Percentiles rank a stretch among this genome's conserved stretches.
phyloP scores from a whole-genome alignment of 2,329 filamentous ascomycete genomes.

The Periglandula ipomoeae region DNA sequence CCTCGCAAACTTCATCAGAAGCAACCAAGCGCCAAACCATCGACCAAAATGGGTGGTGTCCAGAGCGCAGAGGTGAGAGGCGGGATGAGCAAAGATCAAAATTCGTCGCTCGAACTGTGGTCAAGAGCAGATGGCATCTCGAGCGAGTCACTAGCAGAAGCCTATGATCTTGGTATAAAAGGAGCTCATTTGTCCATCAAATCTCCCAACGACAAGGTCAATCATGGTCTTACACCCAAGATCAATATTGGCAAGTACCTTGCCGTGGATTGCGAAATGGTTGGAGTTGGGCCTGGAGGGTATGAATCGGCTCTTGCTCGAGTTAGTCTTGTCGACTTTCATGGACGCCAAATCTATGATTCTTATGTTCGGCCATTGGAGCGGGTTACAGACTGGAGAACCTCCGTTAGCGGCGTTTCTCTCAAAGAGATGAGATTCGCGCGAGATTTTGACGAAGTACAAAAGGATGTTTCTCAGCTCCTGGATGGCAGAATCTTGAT shows the following conservation, averaged over 20 bases:
- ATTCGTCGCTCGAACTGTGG: slow-evolving; percentile 49
- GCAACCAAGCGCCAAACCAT: slow-evolving; percentile 10
- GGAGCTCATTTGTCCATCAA: slow-evolving; percentile 38
- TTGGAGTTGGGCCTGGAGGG: slow-evolving; percentile 67
- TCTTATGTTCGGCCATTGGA: slow-evolving; percentile 76
- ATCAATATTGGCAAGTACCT: slow-evolving; percentile 80
- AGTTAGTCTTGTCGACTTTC: slow-evolving; percentile 87
- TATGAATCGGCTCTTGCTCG: slow-evolving; percentile 72
- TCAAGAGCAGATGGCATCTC: slow-evolving; percentile 53
- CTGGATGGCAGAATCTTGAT: slow-evolving; percentile 65
- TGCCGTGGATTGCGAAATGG: slow-evolving; percentile 96
- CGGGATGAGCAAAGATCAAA: slow-evolving; percentile 29
- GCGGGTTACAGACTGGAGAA: slow-evolving; percentile 83
- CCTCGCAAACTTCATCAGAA: slow-evolving; percentile 2
- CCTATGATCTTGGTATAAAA: slow-evolving; percentile 47
- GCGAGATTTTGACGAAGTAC: slow-evolving; percentile 67
- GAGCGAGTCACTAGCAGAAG: slow-evolving; percentile 49
- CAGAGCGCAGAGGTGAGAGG: slow-evolving; percentile 38
- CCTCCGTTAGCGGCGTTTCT: slow-evolving; percentile 72
- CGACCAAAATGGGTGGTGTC: slow-evolving; percentile 43
- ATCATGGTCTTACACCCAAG: slow-evolving; percentile 52
- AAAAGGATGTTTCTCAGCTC: slow-evolving; percentile 59
- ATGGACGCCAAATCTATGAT: slow-evolving; percentile 88
- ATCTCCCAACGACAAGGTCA: slow-evolving; percentile 43
- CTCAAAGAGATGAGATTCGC: slow-evolving; percentile 63